Evolutionary conservation across 805 yeast species (phyloP).

Genomic region (Metschnikowia dekortorum): DNA sequence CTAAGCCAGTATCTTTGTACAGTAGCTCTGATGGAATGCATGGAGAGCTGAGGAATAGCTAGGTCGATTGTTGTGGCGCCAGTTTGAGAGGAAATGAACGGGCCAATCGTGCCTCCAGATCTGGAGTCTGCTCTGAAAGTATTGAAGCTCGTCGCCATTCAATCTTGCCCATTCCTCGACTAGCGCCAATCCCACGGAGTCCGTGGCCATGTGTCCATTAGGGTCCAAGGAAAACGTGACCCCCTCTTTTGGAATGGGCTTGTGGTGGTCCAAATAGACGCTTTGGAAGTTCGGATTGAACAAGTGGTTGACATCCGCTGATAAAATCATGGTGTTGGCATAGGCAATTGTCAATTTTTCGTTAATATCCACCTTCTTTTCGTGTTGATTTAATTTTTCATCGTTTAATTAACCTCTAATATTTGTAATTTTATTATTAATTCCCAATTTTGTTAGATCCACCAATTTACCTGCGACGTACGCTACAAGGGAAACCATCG

Average conservation of each 20-base stretch:
- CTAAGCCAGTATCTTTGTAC: constrained; percentile 72
- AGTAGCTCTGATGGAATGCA: constrained; percentile 84
- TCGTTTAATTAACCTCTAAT: too few species aligned
- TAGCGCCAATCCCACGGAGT: constrained; percentile 65
- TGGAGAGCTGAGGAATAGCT: constrained; percentile 78
- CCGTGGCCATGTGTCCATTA: constrained; percentile 82
- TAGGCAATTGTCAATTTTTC: constrained; percentile 39
- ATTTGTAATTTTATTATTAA: too few species aligned
- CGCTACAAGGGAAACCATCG: too few species aligned
- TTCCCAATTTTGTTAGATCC: too few species aligned
- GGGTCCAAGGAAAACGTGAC: constrained; percentile 68
- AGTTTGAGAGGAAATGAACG: constrained; percentile 54
- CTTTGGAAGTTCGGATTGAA: constrained; percentile 69
- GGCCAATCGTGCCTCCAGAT: constrained; percentile 90
- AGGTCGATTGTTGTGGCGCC: constrained; percentile 76
- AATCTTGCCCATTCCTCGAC: constrained; percentile 63
- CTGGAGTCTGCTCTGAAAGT: constrained; percentile 81
- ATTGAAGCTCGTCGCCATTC: constrained; percentile 66
- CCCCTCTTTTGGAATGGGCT: constrained; percentile 77
- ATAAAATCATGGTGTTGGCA: constrained; percentile 74
- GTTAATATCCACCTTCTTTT: constrained; percentile 16
- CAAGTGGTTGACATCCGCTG: constrained; percentile 83
- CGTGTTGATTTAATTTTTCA: background rate
- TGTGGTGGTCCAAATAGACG: constrained; percentile 74
- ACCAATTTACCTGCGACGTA: too few species aligned